Evolutionary conservation across 2,329 filamentous ascomycete genomes (phyloP).

Genomic region (Exophiala bonariae): DNA sequence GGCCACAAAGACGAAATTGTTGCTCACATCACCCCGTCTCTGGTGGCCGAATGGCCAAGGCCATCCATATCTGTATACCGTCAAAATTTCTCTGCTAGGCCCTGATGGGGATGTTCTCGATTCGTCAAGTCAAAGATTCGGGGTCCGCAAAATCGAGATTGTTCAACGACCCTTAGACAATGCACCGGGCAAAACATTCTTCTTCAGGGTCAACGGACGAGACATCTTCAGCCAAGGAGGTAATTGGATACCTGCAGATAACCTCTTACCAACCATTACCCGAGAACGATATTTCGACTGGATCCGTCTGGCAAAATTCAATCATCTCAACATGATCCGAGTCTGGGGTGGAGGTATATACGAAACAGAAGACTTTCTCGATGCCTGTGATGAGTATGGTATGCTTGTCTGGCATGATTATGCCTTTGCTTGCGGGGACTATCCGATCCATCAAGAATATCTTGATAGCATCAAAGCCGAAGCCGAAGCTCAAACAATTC

Average conservation of each 20-base stretch:
- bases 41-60: conserved; percentile 64
- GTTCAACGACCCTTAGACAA: conserved; percentile 39
- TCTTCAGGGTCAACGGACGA: conserved; percentile 64
- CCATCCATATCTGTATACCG: conserved; percentile 55
- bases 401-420: conserved; percentile 89
- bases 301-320: conserved; percentile 60
- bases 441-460: conserved; percentile 65
- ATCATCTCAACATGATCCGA: conserved; percentile 62
- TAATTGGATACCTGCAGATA: conserved; percentile 67
- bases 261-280: conserved; percentile 56
- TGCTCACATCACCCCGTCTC: conserved; percentile 47
- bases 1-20: no score
- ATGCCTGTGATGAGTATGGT: conserved; percentile 73
- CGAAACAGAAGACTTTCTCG: conserved; percentile 72
- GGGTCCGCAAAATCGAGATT: conserved; percentile 53
- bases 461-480: conserved; percentile 65
- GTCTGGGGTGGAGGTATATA: conserved; percentile 79
- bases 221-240: conserved; percentile 68
- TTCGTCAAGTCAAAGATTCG: conserved; percentile 51
- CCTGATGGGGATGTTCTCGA: conserved; percentile 38
- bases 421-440: conserved; percentile 76
- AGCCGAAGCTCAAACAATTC: conserved; percentile 64
- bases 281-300: conserved; percentile 57
- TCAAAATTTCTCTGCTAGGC: conserved; percentile 45
- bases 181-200: conserved; percentile 61